Conservation (phyloP, 2,329 filamentous ascomycete genomes). For the Claviceps humidiphila region DNA sequence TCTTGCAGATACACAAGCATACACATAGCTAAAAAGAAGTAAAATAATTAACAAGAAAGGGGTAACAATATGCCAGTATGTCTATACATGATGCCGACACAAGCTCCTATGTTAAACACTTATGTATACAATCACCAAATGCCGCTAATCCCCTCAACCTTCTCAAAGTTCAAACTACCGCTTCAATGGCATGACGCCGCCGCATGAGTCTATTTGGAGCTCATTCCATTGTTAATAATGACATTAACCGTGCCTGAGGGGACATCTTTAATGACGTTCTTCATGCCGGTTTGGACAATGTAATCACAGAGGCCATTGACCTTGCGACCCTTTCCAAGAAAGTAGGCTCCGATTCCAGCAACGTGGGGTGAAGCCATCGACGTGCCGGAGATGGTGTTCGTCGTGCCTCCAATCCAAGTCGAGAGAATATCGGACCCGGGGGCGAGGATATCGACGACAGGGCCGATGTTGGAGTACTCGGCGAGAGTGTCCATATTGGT, state of each 20-base stretch:
- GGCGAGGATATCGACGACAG: constrained; percentile 33
- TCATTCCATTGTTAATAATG: constrained; percentile 36
- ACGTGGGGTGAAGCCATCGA: constrained; percentile 29
- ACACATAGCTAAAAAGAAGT: no score
- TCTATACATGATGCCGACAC: no score
- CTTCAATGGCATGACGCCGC: no score
- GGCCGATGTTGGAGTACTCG: constrained; percentile 37
- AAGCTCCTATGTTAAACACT: no score
- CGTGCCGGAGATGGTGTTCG: constrained; percentile 27
- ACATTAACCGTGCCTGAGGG: constrained; percentile 34
- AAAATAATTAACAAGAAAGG: no score
- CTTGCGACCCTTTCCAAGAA: constrained; percentile 27
- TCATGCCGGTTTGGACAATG: constrained; percentile 29
- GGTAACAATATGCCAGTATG: no score
- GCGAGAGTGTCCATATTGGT: constrained; percentile 23
- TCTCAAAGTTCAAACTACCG: no score
- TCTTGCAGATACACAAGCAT: no score
- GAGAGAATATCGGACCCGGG: constrained; percentile 32
- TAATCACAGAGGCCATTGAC: constrained; percentile 34
- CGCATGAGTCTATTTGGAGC: no score
- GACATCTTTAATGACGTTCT: constrained; percentile 26
- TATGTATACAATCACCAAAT: no score
- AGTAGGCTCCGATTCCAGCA: constrained; percentile 27
- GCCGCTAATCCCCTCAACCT: no score
- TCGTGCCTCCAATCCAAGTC: constrained; percentile 28